Evolutionary conservation across 2,329 filamentous ascomycete species (phyloP).

Genomic region (Penicillium hordei): DNA sequence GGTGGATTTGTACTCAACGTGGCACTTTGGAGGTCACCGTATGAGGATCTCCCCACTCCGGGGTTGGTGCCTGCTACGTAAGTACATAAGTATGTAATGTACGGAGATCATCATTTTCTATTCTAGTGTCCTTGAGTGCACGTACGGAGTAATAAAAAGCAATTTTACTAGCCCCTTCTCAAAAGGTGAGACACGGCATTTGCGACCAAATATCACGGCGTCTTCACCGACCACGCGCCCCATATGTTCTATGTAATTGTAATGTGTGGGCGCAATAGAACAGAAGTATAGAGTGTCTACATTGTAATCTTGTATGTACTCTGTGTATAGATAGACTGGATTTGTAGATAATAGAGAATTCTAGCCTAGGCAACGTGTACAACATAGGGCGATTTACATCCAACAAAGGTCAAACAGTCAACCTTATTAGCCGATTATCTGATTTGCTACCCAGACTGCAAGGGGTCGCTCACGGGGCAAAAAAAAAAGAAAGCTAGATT

Average conservation of each 20-base stretch:
- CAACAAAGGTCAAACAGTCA: slow-evolving; percentile 13
- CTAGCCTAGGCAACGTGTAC: slow-evolving; percentile 13
- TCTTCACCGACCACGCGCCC: neutral
- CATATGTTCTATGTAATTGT: neutral
- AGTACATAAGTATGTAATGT: neutral
- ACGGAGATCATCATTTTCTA: neutral
- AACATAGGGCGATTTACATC: slow-evolving; percentile 4
- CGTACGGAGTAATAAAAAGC: no score
- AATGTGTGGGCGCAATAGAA: neutral
- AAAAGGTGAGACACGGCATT: neutral
- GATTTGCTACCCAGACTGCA: slow-evolving; percentile 17
- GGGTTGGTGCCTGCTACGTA: slow-evolving; percentile 4
- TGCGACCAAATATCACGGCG: neutral
- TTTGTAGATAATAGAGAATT: neutral
- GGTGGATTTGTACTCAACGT: neutral
- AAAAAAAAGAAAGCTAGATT: slow-evolving; percentile 1
- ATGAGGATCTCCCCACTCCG: slow-evolving; percentile 20
- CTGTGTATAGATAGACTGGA: no score
- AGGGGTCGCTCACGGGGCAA: slow-evolving; percentile 14
- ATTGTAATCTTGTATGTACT: neutral
- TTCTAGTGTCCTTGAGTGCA: neutral
- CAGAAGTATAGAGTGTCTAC: neutral
- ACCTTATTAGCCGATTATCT: slow-evolving; percentile 3
- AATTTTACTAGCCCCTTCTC: neutral
- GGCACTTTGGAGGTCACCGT: slow-evolving; percentile 1